Evolutionary conservation across 768 basidiomycete genomes (phyloP).

Genomic region (Nidularia pulvinata): DNA sequence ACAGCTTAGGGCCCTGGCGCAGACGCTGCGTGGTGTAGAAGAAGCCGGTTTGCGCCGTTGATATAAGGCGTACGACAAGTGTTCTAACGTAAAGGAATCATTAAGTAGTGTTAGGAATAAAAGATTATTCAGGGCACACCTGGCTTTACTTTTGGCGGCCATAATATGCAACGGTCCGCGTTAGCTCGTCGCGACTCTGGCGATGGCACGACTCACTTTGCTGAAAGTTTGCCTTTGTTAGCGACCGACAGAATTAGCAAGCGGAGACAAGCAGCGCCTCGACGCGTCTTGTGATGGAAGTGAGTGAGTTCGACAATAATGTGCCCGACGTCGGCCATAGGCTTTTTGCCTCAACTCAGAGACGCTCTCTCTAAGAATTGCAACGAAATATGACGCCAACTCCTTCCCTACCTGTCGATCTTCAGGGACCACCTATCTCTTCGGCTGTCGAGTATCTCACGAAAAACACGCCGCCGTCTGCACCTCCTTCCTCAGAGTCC

Average conservation of each 20-base stretch:
- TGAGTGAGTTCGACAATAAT: background rate
- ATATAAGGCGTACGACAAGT: slow-evolving; percentile 84
- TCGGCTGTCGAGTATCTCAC: slow-evolving; percentile 42
- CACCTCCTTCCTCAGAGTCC: slow-evolving; percentile 22
- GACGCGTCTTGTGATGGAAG: background rate
- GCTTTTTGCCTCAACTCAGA: background rate
- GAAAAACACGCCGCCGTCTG: slow-evolving; percentile 15
- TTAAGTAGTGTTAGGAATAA: background rate
- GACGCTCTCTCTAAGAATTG: background rate
- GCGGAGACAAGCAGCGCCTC: background rate
- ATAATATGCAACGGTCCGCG: slow-evolving; percentile 21
- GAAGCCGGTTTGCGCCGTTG: slow-evolving; percentile 89
- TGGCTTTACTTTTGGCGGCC: slow-evolving; percentile 67
- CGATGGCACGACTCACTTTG: no score
- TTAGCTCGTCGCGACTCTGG: no score
- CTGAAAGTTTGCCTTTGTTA: no score
- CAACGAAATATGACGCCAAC: background rate
- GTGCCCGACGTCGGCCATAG: background rate
- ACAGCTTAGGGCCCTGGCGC: slow-evolving; percentile 74
- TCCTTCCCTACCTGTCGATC: background rate
- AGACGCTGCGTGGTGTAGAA: slow-evolving; percentile 86
- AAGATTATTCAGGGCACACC: slow-evolving; percentile 27
- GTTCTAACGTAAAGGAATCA: slow-evolving; percentile 46
- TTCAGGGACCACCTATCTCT: slow-evolving; percentile 40
- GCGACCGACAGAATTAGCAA: background rate